Evolutionary conservation across 2,329 filamentous ascomycete species (phyloP).

Genomic region (Paecilomyces variotii): DNA sequence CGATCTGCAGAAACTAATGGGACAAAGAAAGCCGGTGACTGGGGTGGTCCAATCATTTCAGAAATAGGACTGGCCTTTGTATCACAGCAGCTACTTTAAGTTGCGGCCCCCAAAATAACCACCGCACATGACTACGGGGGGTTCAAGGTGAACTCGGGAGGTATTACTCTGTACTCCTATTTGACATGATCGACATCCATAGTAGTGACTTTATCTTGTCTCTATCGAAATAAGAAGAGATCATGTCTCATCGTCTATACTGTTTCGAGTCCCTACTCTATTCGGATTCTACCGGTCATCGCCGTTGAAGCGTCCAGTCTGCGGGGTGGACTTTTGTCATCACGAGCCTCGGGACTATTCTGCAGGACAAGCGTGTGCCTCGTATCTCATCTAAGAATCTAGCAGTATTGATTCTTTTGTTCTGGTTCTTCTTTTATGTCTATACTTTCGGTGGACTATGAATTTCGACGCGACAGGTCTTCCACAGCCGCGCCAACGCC

Average conservation of each 20-base stretch:
- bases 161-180: not conserved
- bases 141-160: too few relatives aligned
- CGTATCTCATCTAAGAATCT: too few relatives aligned
- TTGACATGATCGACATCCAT: not conserved
- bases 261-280: not conserved
- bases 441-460: not conserved
- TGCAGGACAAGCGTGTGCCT: not conserved
- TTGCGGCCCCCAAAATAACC: not conserved
- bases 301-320: not conserved
- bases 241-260: not conserved
- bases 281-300: not conserved
- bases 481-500: not conserved
- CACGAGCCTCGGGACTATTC: not conserved
- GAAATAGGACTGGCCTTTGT: not conserved
- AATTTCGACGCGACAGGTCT: not conserved
- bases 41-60: not conserved
- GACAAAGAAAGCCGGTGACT: not conserved
- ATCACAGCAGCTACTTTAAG: not conserved
- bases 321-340: not conserved
- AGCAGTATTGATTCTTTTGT: not conserved
- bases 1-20: not conserved
- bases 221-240: not conserved
- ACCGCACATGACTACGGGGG: not conserved
- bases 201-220: not conserved
- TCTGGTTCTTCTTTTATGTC: not conserved